A percentile compares a stretch with the other conserved stretches of the same genome.
Conservation (phyloP, 306 rosid genomes). For the Carpinus viminea region DNA sequence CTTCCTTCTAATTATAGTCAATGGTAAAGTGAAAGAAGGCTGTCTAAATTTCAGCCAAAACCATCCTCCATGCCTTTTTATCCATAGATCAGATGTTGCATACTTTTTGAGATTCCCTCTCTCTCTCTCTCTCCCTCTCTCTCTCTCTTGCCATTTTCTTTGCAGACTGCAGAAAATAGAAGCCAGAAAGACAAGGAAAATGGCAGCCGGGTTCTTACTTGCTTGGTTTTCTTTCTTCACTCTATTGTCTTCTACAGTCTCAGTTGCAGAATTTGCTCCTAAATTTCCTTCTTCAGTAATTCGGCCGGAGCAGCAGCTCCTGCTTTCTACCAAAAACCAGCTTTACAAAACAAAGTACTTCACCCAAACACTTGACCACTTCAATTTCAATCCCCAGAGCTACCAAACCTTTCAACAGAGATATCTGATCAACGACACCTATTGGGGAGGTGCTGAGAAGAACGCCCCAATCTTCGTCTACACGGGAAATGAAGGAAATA, state of each 20-base stretch:
- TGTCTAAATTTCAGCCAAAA: too few relatives aligned
- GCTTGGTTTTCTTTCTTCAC: constrained; percentile 25
- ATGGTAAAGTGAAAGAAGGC: too few relatives aligned
- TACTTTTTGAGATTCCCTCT: too few relatives aligned
- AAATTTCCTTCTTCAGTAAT: constrained; percentile 51
- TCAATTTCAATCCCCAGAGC: constrained; percentile 70
- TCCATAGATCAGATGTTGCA: not conserved
- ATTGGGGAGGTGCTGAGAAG: constrained; percentile 75
- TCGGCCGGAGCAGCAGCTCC: constrained; percentile 34
- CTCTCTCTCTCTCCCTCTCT: not conserved
- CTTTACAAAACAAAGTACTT: constrained; percentile 56
- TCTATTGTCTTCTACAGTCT: constrained; percentile 11
- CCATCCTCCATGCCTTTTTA: not conserved
- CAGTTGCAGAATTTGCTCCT: constrained; percentile 31
- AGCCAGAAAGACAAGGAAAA: not conserved
- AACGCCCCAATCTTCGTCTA: constrained; percentile 87
- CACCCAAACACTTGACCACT: constrained; percentile 91
- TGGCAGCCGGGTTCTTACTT: not conserved
- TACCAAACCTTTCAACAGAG: constrained; percentile 71
- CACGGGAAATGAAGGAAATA: constrained; percentile 90
- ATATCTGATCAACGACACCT: constrained; percentile 67
- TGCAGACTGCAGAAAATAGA: not conserved
- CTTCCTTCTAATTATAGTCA: too few relatives aligned
- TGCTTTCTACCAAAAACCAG: constrained; percentile 26
- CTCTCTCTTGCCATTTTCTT: not conserved